A percentile compares a stretch with the other conserved stretches of the same genome.
These are phyloP conservation scores for Saccharomyces hybrid DNA, from an alignment of 1,139 yeast genomes.

Conservation along the genomic window DNA sequence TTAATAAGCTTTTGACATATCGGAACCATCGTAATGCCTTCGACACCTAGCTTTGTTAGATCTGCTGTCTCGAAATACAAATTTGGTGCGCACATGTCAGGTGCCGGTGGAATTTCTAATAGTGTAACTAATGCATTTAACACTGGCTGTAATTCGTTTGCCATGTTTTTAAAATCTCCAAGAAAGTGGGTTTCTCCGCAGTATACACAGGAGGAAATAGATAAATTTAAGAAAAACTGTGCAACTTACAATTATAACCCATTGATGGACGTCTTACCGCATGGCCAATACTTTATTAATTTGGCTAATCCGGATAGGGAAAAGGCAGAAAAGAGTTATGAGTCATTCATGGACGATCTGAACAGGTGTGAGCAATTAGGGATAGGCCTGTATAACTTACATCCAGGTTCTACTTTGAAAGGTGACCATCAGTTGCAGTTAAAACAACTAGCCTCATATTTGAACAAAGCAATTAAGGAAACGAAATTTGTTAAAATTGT, in stretches of 20 bases:
- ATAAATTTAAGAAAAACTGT: constrained; percentile 57
- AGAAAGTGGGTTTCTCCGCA: constrained; percentile 86
- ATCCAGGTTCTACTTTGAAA: constrained; percentile 86
- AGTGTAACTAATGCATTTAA: constrained; percentile 68
- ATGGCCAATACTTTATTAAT: constrained; percentile 89
- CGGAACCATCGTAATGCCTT: background rate
- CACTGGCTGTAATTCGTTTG: constrained; percentile 81
- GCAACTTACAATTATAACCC: constrained; percentile 61
- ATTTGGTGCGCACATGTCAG: constrained; percentile 79
- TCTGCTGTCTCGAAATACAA: constrained; percentile 37
- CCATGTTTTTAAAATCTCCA: constrained; percentile 84
- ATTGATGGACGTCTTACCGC: constrained; percentile 75
- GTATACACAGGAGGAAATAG: constrained; percentile 57
- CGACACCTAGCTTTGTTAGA: constrained; percentile 28
- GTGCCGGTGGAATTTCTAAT: constrained; percentile 67
- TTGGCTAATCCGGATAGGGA: constrained; percentile 83
- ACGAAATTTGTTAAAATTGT: constrained; percentile 80
- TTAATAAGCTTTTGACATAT: background rate
- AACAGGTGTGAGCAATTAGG: constrained; percentile 77
- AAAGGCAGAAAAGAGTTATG: constrained; percentile 68
- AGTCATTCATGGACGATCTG: constrained; percentile 80
- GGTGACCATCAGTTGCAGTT: constrained; percentile 63
- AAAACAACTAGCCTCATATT: constrained; percentile 60
- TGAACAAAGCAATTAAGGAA: constrained; percentile 67
- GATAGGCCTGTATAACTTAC: constrained; percentile 84